Base-by-base conservation (phyloP, 2,329 filamentous ascomycete species). In the Cordyceps cateniannulata region DNA sequence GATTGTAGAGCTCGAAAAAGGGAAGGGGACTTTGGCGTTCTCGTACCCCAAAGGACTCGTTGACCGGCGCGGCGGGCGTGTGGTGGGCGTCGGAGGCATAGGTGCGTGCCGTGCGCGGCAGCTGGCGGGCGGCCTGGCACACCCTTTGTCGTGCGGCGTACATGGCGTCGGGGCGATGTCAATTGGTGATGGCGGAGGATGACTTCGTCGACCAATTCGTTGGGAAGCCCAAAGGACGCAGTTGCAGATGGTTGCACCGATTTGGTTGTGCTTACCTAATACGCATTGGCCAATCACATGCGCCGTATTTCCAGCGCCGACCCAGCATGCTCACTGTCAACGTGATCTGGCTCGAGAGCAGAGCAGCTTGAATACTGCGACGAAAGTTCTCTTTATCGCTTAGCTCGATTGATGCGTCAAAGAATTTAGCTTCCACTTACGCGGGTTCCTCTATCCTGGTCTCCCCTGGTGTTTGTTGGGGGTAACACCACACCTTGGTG, bases 1-100 rank as follows among this genome's bases (percentile, higher is more conserved):
- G 27, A 9, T 20, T 10, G 3, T 25, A 12, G 29, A 29, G 54
- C 29, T 57, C 45, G 22, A 57, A 44, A 22, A 42, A 55, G 10
- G 49, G 3, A 27, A 35, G 40, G 58, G 10, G 48, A 8, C 16
- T 38, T 62, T 14, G 49, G 55, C 25, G 4, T 53, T 45, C 32
- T 77, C 82, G 62, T 83, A 85, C 83, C 67, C 83, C 82, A 68
- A 85, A 76, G 62, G 77, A 75, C 73, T 85, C 83, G 66, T 80
- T 77, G 63, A 78, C 79, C 50, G 58, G 50, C 63, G 75, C 72
- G 66, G 76, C 76, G 62, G 76, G 71, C 66, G 78, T 73, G 69
- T 79, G 76, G 67, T 82, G 80, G 70, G 75, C 74, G 65, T 80
- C 77, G 69, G 81, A 85, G 66, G 81, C 82, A 70, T 85, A 84